phyloP scores from a whole-genome alignment of 768 basidiomycete genomes.

The Cyclocybe cylindracea region DNA sequence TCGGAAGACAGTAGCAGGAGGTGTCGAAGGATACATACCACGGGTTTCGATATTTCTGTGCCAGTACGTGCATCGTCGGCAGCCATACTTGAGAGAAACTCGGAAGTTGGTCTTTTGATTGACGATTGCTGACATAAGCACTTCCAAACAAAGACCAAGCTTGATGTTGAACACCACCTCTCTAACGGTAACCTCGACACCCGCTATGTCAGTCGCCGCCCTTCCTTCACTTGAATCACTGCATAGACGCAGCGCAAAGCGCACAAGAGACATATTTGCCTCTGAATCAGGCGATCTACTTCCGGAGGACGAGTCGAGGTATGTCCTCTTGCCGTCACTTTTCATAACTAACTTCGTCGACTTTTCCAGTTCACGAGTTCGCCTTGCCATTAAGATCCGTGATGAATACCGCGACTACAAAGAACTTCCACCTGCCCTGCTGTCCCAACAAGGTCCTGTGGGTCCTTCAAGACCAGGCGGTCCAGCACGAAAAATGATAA shows the following conservation, averaged over 20 bases:
- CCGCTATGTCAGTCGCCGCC: constrained; percentile 38
- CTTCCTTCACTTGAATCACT: constrained; percentile 70
- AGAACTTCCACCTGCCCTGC: constrained; percentile 77
- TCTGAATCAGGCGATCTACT: constrained; percentile 60
- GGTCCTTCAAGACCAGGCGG: constrained; percentile 70
- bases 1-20: too few relatives aligned
- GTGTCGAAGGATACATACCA: too few relatives aligned
- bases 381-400: constrained; percentile 81
- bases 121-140: too few relatives aligned
- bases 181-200: background rate
- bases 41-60: too few relatives aligned
- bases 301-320: constrained; percentile 76
- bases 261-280: constrained; percentile 71
- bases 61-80: too few relatives aligned
- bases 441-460: constrained; percentile 79
- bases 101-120: too few relatives aligned
- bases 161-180: background rate
- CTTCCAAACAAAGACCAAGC: background rate
- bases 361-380: constrained; percentile 58
- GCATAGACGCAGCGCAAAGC: constrained; percentile 63
- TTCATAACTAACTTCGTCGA: background rate
- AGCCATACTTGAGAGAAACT: too few relatives aligned
- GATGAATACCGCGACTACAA: constrained; percentile 90
- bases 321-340: constrained; percentile 11
- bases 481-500: constrained; percentile 61